Base-by-base conservation (phyloP, 208 protist genomes). In the Leishmania mexicana region DNA sequence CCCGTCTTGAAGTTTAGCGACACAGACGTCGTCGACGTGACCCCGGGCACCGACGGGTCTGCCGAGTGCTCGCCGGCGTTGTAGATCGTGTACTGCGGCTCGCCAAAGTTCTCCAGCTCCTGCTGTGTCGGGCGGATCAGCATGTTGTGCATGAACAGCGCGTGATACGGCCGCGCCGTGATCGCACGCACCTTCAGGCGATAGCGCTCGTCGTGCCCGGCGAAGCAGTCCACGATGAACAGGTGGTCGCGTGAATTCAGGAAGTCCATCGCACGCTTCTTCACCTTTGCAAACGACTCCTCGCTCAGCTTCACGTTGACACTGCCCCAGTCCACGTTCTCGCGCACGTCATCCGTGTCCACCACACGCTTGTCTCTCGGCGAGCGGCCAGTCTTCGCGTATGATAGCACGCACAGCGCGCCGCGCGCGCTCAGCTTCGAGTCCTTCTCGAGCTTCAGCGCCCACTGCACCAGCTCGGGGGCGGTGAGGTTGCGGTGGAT, bases 111-210 rank as follows among this genome's bases (percentile, higher is more conserved):
- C 68, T 74, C 77, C 21, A 99, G 89, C 84, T 99, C 96, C 79
- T 99, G 88, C 49, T 81, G 73, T 8, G 94, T 98, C 53, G 98
- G 97, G 49, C 93, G 89, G 86, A 99, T 99, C 57, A 99, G 89
- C 98, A 99, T 99, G 90, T 99, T 97, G 77, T 89, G 87, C 94
- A 99, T 99, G 87, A 99, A 99, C n/a, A 99, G 91, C 28, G 98
- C 98, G 85, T 99, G 98, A 86, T 99, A 99, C 21, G 98, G 97
- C 6, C 95, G 86, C 19, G 91, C 94, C 81, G 92, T 97, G 86
- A 98, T 89, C 75, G 99, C 91, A 78, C 98, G 95, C 78, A 98
- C 95, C 87, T 99, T 99, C 67, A 99, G 89, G 60, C 96, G 87
- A 84, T 99, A 97, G 40, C 94, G 88, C 80, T 92, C 83, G 84